Base-by-base conservation (phyloP, 768 basidiomycete genomes). In the Mycena epipterygia region DNA sequence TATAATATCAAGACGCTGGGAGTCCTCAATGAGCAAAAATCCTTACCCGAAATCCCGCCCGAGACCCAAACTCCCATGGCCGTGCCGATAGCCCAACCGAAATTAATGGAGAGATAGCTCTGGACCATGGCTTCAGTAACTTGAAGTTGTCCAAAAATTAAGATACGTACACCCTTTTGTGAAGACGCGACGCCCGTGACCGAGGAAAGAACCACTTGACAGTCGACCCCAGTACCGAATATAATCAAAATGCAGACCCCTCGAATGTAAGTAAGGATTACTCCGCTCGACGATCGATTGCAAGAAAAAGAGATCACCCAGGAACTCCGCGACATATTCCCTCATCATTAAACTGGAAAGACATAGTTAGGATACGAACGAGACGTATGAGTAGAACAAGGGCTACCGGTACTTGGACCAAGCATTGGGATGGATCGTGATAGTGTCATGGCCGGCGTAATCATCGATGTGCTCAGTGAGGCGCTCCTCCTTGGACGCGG, bases 61-160 rank as follows among this genome's bases (percentile, higher is more conserved):
- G 86, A 86, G 4, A 89, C 84, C 91, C 90, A 93, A 13, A 91
- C 91, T 35, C 91, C 93, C 78, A 93, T 81, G 12, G 89, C 88
- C 5, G 88, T 82, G 29, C 91, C 90, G 62, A 84, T 77, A 6
- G 84, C 89, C 89, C 90, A 91, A 41, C 87, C 88, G 48, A 90
- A 82, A 70, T 79, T 84, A 60, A 89, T 81, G 19, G 88, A 62
- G 29, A 69, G 67, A 42, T 70, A 62, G 42, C 46, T 63, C 69
- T 67, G 35, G 9, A 48, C 14, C 14, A 27, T 5, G 19, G 25
- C 27, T 0, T 56, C 29, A 63, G 41, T 17, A 48, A 39, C 11
- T 29, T 5, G 48, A 46, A 25, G 23, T 44, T 21, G 13, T 17
- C 21, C 2, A 35, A 42, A 19, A 16, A 23, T n/a, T 6, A 39